A percentile compares a stretch with the other conserved stretches of the same genome.
Conservation (phyloP, 805 yeast species). For the Kuraishia ogatae region DNA sequence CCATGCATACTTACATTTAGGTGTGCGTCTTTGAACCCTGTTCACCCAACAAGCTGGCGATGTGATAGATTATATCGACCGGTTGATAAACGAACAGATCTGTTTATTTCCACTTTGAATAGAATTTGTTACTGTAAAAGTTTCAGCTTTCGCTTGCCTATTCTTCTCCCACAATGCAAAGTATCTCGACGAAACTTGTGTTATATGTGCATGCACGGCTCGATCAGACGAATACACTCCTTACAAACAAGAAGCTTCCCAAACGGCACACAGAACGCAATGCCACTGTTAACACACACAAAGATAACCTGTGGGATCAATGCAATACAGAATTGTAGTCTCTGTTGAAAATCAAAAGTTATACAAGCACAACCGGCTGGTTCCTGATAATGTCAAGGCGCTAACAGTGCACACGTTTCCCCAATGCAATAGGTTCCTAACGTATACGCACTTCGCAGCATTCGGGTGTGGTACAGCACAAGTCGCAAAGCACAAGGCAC, state of each 20-base stretch:
- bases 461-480: neutral
- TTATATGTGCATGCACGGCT: neutral
- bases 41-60: neutral
- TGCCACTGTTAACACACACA: neutral
- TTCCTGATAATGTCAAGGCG: neutral
- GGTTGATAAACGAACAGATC: neutral
- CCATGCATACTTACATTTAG: neutral
- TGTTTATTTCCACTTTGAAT: neutral
- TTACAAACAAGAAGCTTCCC: neutral
- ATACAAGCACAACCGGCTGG: neutral
- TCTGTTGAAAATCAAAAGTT: too few species aligned
- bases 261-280: neutral
- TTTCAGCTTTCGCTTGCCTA: neutral
- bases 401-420: neutral
- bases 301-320: neutral
- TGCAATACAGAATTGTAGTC: neutral
- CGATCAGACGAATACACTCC: neutral
- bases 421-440: neutral
- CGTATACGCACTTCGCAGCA: neutral
- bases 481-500: neutral
- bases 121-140: neutral
- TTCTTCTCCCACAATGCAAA: neutral
- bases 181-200: neutral
- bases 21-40: neutral
- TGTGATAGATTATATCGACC: neutral